These are phyloP conservation scores for Colletotrichum australisinense DNA, from an alignment of 2,329 filamentous ascomycete genomes.

Conservation along the genomic window DNA sequence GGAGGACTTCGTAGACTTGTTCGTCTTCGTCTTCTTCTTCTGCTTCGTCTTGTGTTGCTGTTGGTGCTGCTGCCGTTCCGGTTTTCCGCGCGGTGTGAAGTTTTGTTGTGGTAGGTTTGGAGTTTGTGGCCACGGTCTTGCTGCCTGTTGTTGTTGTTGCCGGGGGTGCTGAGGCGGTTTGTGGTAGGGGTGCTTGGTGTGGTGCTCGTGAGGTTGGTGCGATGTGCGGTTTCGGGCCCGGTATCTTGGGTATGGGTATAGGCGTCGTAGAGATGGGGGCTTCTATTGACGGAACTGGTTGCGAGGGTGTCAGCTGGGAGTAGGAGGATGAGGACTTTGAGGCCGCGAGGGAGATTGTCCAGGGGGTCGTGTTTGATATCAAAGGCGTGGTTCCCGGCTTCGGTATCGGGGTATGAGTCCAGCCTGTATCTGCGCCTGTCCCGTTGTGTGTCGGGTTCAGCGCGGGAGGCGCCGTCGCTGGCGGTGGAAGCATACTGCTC, in stretches of 20 bases:
- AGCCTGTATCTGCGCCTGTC: neutral
- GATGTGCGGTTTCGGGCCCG: neutral
- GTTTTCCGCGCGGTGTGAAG: neutral
- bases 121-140: neutral
- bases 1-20: slow-evolving; percentile 55
- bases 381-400: slow-evolving; percentile 25
- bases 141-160: neutral
- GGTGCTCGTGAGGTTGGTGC: neutral
- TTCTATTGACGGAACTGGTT: slow-evolving; percentile 1
- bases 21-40: slow-evolving; percentile 39
- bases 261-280: neutral
- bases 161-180: neutral
- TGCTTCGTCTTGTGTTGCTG: slow-evolving; percentile 22
- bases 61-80: neutral
- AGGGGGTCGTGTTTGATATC: neutral
- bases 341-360: neutral
- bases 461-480: neutral
- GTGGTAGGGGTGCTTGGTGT: neutral
- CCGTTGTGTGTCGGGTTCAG: neutral
- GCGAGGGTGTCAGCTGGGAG: neutral
- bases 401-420: neutral
- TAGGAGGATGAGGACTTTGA: neutral
- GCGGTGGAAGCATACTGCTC: neutral
- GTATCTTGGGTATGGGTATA: neutral
- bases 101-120: neutral